phyloP scores from a whole-genome alignment of 2,329 filamentous ascomycete genomes.

The Phyllosticta ampelicida region DNA sequence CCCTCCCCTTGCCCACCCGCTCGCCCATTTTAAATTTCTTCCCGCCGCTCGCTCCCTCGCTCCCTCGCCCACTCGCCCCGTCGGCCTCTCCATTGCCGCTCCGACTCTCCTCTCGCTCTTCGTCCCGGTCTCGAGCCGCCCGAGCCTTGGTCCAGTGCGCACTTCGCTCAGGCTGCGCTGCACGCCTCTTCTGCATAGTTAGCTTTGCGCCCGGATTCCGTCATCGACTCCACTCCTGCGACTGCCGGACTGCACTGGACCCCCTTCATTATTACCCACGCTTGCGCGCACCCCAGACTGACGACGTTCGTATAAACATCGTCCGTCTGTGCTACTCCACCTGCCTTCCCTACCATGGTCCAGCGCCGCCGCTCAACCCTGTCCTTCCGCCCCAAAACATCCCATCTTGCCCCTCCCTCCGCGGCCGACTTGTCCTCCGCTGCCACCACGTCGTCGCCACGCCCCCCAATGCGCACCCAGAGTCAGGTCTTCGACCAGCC shows the following conservation, averaged over 20 bases:
- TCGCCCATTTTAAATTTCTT: constrained; percentile 3
- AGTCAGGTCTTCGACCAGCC: constrained; percentile 24
- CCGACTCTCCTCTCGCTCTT: background rate
- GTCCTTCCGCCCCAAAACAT: constrained; percentile 29
- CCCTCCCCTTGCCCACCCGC: background rate
- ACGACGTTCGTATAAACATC: background rate
- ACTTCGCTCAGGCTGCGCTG: background rate
- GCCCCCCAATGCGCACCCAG: constrained; percentile 25
- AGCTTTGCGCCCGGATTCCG: background rate
- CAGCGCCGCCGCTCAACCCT: constrained; percentile 26
- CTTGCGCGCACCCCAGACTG: background rate
- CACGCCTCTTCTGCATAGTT: background rate
- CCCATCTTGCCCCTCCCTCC: constrained; percentile 28
- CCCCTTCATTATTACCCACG: background rate
- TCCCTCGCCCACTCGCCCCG: background rate
- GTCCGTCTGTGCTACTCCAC: background rate
- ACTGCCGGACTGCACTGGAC: too few species aligned
- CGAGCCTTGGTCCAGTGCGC: constrained; percentile 4
- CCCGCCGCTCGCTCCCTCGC: constrained; percentile 5
- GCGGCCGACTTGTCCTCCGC: constrained; percentile 20
- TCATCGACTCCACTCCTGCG: background rate
- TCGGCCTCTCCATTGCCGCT: too few species aligned
- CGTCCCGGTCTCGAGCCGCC: background rate
- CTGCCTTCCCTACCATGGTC: constrained; percentile 2
- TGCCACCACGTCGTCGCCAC: constrained; percentile 13